Base-by-base conservation (phyloP, 345 rosid species). In the Gossypium mustelinum region DNA sequence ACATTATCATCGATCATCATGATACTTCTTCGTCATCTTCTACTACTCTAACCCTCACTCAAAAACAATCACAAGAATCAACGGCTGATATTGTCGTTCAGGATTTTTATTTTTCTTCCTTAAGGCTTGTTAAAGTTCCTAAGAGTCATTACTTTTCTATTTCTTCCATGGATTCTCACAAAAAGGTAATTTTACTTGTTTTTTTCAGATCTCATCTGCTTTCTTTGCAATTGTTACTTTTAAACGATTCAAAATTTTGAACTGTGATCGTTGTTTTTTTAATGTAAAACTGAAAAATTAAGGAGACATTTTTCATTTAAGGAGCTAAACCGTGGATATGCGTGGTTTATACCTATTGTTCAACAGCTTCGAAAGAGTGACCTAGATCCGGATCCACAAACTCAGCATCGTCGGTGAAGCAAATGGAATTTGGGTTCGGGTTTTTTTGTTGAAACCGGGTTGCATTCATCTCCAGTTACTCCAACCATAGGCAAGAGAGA, bases 101-200 rank as follows among this genome's bases (percentile, higher is more conserved):
- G 62, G 91, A 85, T 77, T 86, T 86, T 73, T 86, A 94, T 77
- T 54, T 85, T 12, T 86, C 90, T 71, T 86, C 80, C 0, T 75
- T 90, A 62, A 81, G 66, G 34, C 78, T 5, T 66, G 69, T 94
- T 75, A 83, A 79, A 18, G 94, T 90, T 41, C 97, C 93, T 43
- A 87, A 88, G 75, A 86, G 90, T 17, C 66, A 55, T 69, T 65
- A 79, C 84, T 82, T 79, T 73, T 62, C 34, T 69, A 2, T 72
- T 41, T 75, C 74, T 18, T 64, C 85, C 52, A 92, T 94, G 97
- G 91, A 89, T 85, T 72, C 86, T 79, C 93, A 82, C 57, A 91
- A 85, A 81, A 92, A 94, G 97, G 98, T 91, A 57, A 44, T 68
- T 47, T 22, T 2, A 3, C 13, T 11, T 9, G 1, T 73, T n/a